A percentile compares a stretch with the other conserved stretches of the same genome.
These are phyloP conservation scores for Colletotrichum cuscutae DNA, from an alignment of 2,329 filamentous ascomycete species.

Conservation along the genomic window DNA sequence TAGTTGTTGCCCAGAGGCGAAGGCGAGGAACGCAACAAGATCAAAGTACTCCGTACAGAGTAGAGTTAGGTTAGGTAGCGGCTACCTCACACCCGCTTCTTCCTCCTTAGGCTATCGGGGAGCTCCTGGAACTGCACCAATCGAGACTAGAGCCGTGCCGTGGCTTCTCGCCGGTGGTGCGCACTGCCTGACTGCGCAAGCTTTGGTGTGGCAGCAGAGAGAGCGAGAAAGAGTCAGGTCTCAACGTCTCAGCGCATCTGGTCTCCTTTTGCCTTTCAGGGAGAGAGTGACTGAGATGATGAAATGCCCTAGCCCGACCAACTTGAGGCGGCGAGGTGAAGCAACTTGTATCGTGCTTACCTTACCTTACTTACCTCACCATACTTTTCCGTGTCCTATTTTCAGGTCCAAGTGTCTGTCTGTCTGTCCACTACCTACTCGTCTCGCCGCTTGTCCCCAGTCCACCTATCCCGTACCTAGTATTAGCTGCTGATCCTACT, in stretches of 20 bases:
- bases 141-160: slow-evolving; percentile 22
- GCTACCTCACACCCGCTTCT: background rate
- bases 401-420: background rate
- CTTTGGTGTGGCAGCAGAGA: slow-evolving; percentile 19
- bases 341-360: background rate
- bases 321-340: background rate
- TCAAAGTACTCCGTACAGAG: background rate
- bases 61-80: background rate
- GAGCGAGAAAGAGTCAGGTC: background rate
- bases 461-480: background rate
- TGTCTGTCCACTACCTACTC: background rate
- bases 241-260: too few species aligned
- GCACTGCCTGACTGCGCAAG: slow-evolving; percentile 5
- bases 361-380: background rate
- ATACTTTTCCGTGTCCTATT: background rate
- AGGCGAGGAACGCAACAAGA: background rate
- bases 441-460: background rate
- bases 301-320: background rate
- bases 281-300: background rate
- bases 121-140: slow-evolving; percentile 11
- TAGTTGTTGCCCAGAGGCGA: too few species aligned
- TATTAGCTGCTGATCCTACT: slow-evolving; percentile 7
- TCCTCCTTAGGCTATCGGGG: background rate
- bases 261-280: slow-evolving; percentile 17
- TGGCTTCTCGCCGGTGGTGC: slow-evolving; percentile 14